Percentiles rank a stretch among this genome's conserved stretches.
phyloP scores from a whole-genome alignment of 1,284 basidiomycete species.

The Cryptococcus depauperatus region DNA sequence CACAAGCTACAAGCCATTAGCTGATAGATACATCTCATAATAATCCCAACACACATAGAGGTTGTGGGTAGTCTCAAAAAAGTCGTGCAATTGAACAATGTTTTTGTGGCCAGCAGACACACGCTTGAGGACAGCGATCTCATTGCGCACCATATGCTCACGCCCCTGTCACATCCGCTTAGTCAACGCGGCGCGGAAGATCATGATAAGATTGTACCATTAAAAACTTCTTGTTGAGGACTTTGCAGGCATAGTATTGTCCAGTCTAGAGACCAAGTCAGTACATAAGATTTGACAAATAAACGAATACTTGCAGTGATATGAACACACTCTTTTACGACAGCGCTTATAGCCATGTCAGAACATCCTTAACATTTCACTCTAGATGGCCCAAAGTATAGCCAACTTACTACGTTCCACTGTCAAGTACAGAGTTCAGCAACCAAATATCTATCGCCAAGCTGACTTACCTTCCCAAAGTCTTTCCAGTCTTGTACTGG shows the following conservation, averaged over 20 bases:
- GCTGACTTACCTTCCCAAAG: slow-evolving; percentile 70
- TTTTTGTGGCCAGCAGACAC: slow-evolving; percentile 85
- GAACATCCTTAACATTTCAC: not conserved
- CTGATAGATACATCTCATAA: not conserved
- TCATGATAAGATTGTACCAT: slow-evolving; percentile 43
- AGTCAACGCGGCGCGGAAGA: not conserved
- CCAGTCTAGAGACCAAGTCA: slow-evolving; percentile 42
- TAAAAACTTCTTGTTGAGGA: slow-evolving; percentile 89
- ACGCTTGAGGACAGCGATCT: slow-evolving; percentile 89
- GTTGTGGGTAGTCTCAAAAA: slow-evolving; percentile 96
- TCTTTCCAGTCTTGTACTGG: slow-evolving; percentile 88
- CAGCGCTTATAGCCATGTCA: slow-evolving; percentile 42
- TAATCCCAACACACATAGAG: slow-evolving; percentile 52
- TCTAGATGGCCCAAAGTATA: not conserved
- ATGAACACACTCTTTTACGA: slow-evolving; percentile 79
- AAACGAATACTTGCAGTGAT: slow-evolving; percentile 63
- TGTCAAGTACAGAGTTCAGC: slow-evolving; percentile 7
- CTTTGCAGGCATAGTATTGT: slow-evolving; percentile 50
- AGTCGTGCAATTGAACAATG: slow-evolving; percentile 87
- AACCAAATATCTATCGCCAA: not conserved
- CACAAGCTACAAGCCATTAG: slow-evolving; percentile 53
- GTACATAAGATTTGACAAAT: not conserved
- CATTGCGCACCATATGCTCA: slow-evolving; percentile 89
- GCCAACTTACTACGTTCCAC: slow-evolving; percentile 41
- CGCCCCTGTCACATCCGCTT: slow-evolving; percentile 52